Base-by-base conservation (phyloP, 108 stramenopile species). In the Nitzschia palea region DNA sequence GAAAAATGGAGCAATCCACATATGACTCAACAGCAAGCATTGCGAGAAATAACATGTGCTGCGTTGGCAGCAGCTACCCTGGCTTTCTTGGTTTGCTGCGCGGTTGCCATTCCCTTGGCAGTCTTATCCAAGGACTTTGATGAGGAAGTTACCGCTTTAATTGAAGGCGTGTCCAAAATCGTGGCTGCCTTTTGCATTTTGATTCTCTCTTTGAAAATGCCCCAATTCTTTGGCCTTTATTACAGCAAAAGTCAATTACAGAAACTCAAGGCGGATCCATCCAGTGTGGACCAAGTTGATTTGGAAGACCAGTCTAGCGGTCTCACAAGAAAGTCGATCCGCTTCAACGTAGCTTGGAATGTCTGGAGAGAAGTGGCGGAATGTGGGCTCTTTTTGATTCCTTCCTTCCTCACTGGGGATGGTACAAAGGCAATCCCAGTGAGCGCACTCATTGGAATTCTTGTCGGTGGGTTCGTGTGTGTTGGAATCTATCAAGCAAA, bases 291-390 rank as follows among this genome's bases (percentile, higher is more conserved):
- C 29, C n/a, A 45, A 22, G 15, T 53, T 25, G 44, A 42, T 45
- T 37, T 59, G 35, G 51, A 43, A 35, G 30, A 55, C 22, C 79
- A 82, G 55, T 51, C 71, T 64, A 36, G 75, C 56, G 52, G n/a
- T 4, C 4, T 48, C 18, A 48, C 15, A 48, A 8, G n/a, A 53
- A 76, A 29, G 79, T 72, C 3, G 9, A 91, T 91, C 42, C 78
- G 77, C 5, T 91, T 91, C 81, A 91, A 91, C 62, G 83, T 91
- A 33, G 90, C 86, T 20, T 91, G 90, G 90, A 91, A 91, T 43
- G 78, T 91, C 50, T 91, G 86, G 90, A 70, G 90, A 37, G 90
- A 91, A 62, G 81, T 91, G 37, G 85, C 83, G 27, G 85, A 91
- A 62, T 86, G 83, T 70, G 86, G 90, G 23, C 79, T 87, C 60